phyloP scores from a whole-genome alignment of 177 flowering plant species.

The Vitis hybrid region DNA sequence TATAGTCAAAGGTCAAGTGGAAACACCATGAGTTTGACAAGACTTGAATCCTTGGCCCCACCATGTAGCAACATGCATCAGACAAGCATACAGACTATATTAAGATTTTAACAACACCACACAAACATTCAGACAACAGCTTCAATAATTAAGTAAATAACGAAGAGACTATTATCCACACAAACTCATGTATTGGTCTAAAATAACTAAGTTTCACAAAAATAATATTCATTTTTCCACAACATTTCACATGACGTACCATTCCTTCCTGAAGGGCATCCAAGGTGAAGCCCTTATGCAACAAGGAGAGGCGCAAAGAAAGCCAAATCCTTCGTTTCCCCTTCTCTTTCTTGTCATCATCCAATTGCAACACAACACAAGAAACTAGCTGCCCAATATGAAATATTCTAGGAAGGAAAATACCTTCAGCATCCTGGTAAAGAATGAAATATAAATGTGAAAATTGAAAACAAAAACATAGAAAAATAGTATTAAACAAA shows the following conservation, averaged over 20 bases:
- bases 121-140: too few species aligned
- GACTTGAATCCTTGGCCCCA: too few species aligned
- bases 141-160: too few species aligned
- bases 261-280: slow-evolving; percentile 89
- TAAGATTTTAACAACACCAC: too few species aligned
- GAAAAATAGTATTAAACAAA: background rate
- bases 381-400: slow-evolving; percentile 83
- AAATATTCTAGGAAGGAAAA: slow-evolving; percentile 50
- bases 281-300: slow-evolving; percentile 71
- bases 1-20: too few species aligned
- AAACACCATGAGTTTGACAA: too few species aligned
- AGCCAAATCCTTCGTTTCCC: slow-evolving; percentile 84
- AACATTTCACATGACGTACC: slow-evolving; percentile 46
- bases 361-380: slow-evolving; percentile 72
- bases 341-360: slow-evolving; percentile 71
- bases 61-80: too few species aligned
- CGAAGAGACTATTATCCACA: too few species aligned
- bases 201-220: background rate
- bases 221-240: background rate
- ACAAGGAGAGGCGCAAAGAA: slow-evolving; percentile 74
- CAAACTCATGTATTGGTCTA: background rate
- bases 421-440: slow-evolving; percentile 41
- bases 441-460: background rate
- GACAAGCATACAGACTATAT: too few species aligned
- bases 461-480: background rate